Percentiles rank a stretch among this genome's conserved stretches.
These are phyloP conservation scores for Lentithecium fluviatile DNA, from an alignment of 495 filamentous ascomycete genomes.

Conservation along the genomic window DNA sequence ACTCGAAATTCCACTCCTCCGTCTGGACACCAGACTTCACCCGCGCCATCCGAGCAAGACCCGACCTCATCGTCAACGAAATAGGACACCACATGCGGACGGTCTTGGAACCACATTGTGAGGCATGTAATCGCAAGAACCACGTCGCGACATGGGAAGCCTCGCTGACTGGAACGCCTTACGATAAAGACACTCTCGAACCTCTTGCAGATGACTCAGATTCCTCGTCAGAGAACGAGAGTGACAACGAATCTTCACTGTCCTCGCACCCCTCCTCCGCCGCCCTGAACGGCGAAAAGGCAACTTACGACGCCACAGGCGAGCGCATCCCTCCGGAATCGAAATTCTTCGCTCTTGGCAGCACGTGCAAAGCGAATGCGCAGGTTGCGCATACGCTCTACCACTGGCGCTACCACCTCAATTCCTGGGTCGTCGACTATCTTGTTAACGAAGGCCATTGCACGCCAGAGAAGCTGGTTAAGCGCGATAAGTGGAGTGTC, in stretches of 20 bases:
- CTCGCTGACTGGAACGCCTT: slow-evolving; percentile 65
- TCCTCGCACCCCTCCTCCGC: slow-evolving; percentile 40
- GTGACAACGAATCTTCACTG: slow-evolving; percentile 8
- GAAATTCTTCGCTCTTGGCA: slow-evolving; percentile 42
- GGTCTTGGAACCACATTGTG: slow-evolving; percentile 54
- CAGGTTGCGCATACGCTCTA: slow-evolving; percentile 65
- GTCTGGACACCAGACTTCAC: slow-evolving; percentile 70
- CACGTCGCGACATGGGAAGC: slow-evolving; percentile 67
- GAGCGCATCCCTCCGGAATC: slow-evolving; percentile 33
- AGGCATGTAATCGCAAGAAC: slow-evolving; percentile 69
- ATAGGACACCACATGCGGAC: slow-evolving; percentile 29
- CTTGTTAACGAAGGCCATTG: slow-evolving; percentile 57
- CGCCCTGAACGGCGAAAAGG: slow-evolving; percentile 20
- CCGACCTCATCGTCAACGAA: slow-evolving; percentile 46
- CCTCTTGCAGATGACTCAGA: slow-evolving; percentile 56
- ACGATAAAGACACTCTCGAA: slow-evolving; percentile 67
- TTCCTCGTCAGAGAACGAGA: slow-evolving; percentile 35
- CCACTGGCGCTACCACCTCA: slow-evolving; percentile 75
- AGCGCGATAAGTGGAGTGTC: slow-evolving; percentile 53
- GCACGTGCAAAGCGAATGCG: slow-evolving; percentile 66
- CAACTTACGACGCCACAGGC: slow-evolving; percentile 39
- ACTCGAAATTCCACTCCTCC: slow-evolving; percentile 70
- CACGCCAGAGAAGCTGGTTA: slow-evolving; percentile 52
- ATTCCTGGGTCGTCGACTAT: slow-evolving; percentile 65
- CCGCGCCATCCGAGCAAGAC: slow-evolving; percentile 64